These are phyloP conservation scores for Pneumocystis jirovecii DNA, from an alignment of 1,139 yeast genomes.

Conservation along the genomic window DNA sequence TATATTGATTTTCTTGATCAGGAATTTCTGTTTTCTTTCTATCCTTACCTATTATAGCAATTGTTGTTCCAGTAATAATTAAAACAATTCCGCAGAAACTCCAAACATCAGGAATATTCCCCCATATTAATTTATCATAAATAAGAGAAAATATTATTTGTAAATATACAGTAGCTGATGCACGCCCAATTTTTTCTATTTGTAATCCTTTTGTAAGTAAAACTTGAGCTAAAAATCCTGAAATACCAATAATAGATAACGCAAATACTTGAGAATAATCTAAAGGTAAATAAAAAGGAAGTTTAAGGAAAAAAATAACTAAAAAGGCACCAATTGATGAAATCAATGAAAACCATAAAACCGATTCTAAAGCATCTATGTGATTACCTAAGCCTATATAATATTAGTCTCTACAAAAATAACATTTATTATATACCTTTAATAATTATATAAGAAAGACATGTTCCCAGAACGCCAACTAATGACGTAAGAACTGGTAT, in stretches of 20 bases:
- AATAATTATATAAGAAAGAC: constrained; percentile 54
- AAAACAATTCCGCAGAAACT: not conserved
- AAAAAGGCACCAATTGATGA: constrained; percentile 42
- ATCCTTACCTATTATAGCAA: not conserved
- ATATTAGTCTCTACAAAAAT: not conserved
- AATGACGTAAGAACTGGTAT: constrained; percentile 51
- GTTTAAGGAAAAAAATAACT: constrained; percentile 43
- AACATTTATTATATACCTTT: constrained; percentile 27
- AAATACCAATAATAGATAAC: constrained; percentile 46
- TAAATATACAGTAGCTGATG: constrained; percentile 58
- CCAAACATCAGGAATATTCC: constrained; percentile 1
- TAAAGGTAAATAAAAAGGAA: constrained; percentile 47
- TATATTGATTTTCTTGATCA: not conserved
- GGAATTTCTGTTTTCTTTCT: not conserved
- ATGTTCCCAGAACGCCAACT: constrained; percentile 56
- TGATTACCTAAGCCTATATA: constrained; percentile 40
- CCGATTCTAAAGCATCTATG: constrained; percentile 70
- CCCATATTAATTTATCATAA: not conserved
- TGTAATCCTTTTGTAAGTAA: constrained; percentile 71
- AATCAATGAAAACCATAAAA: constrained; percentile 55
- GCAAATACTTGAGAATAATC: constrained; percentile 49
- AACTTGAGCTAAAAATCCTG: constrained; percentile 74
- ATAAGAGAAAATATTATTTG: constrained; percentile 22
- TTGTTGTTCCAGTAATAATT: not conserved
- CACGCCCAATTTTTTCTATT: constrained; percentile 64